Evolutionary conservation across 139 green algal species (phyloP), one percentile per base, ranked within the genome.

Genomic region (Chlorella sorokiniana): DNA sequence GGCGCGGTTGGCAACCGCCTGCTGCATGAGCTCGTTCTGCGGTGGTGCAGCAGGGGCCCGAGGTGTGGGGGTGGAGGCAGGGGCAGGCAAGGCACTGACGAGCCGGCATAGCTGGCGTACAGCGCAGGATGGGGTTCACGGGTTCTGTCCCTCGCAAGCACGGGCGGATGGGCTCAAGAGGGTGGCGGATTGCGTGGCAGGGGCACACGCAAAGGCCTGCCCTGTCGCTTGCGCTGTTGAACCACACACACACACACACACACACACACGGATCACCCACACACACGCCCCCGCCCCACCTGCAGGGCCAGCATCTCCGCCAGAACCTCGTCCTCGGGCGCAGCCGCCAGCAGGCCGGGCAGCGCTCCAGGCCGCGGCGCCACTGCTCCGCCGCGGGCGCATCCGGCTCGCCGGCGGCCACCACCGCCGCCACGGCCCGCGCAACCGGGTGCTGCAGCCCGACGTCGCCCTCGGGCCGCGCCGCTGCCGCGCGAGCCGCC

Each of bases 291-390:
- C 51, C n/a, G n/a, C 35, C 74, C 45, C 33, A 82, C 86, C 84
- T 95, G 92, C 52, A 95, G 79, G 0, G 92, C 86, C 41, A 98
- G 78, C 62, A 95, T 86, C 88, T 97, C 95, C 18, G 83, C 91
- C 22, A 94, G 71, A 1, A 96, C 75, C 85, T 98, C 95, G 69
- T 97, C 94, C 68, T 95, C 90, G 0, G 95, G 95, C 0, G 94
- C 95, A 33, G 85, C 73, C 2, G 88, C 86, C 45, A 97, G 74
- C 31, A 96, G 69, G 22, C 89, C 16, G 48, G 33, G 16, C 37
- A 67, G 0, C 76, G 67, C 25, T 41, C 61, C 25, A 91, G 82
- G 48, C 93, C 70, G 54, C 81, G 40, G n/a, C 38, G 25, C 87
- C 89, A 94, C 85, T 96, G 88, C 76, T 87, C 70, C 68, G 93